Percentiles rank a stretch among this genome's conserved stretches.
Evolutionary conservation across 2,329 filamentous ascomycete genomes (phyloP).

Genomic region (Fusarium burgessii): DNA sequence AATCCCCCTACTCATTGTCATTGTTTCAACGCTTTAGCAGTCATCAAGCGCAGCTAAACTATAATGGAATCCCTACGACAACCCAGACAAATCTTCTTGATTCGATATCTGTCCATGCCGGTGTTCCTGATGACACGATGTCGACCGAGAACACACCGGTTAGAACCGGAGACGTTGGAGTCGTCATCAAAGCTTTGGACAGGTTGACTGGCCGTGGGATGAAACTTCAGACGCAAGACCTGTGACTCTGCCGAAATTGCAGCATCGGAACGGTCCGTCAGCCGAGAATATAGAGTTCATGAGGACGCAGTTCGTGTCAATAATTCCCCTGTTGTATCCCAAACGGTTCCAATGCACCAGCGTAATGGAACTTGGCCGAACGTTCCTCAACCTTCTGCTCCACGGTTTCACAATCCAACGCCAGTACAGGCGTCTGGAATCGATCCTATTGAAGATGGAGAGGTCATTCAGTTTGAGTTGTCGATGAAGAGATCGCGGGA

Average conservation of each 20-base stretch:
- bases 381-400: accelerated
- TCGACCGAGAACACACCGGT: background rate
- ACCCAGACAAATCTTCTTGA: background rate
- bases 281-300: accelerated
- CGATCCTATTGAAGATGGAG: background rate
- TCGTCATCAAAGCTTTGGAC: background rate
- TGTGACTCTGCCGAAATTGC: accelerated
- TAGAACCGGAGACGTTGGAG: background rate
- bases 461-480: accelerated
- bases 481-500: background rate
- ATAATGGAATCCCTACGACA: accelerated
- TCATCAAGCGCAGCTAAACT: background rate
- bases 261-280: too few species aligned
- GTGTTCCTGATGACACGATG: accelerated
- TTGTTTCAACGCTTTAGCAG: background rate
- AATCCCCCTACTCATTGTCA: background rate
- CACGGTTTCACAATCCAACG: too few species aligned
- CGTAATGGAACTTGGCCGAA: background rate
- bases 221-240: background rate
- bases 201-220: background rate
- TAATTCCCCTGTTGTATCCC: accelerated
- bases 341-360: background rate
- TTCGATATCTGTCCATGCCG: background rate
- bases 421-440: background rate
- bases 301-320: accelerated